These are phyloP conservation scores for Rhizopogon roseolus DNA, from an alignment of 768 basidiomycete genomes.

Conservation along the genomic window DNA sequence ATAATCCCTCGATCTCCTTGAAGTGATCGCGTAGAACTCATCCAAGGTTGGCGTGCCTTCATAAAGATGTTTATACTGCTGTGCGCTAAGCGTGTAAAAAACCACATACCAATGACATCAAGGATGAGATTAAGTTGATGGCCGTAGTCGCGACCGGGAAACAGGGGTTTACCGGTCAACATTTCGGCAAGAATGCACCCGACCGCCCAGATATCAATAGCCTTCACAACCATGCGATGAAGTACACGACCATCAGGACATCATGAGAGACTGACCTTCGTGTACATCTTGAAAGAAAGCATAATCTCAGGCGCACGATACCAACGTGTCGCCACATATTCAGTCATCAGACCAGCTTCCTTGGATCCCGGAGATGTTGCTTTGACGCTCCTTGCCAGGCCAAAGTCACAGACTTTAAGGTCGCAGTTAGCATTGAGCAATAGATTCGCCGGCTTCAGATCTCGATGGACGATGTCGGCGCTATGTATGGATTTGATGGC, in stretches of 20 bases:
- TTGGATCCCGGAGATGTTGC: conserved; percentile 47
- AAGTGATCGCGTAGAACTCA: conserved; percentile 89
- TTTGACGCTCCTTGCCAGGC: conserved; percentile 67
- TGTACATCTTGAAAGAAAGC: conserved; percentile 90
- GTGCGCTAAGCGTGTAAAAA: not conserved
- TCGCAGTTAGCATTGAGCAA: conserved; percentile 88
- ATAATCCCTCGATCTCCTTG: conserved; percentile 80
- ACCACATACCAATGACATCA: conserved; percentile 66
- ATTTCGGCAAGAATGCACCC: conserved; percentile 81
- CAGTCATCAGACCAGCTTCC: conserved; percentile 68
- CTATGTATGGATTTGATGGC: conserved; percentile 88
- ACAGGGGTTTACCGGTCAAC: conserved; percentile 74
- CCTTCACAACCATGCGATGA: conserved; percentile 25
- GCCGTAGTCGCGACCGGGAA: conserved; percentile 84
- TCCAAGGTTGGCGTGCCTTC: conserved; percentile 80
- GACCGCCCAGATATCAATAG: conserved; percentile 74
- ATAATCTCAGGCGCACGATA: conserved; percentile 94
- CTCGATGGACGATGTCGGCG: conserved; percentile 75
- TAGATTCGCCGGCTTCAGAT: conserved; percentile 84
- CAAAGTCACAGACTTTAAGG: conserved; percentile 88
- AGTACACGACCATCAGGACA: conserved; percentile 9
- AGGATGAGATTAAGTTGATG: conserved; percentile 87
- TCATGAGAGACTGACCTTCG: conserved; percentile 41
- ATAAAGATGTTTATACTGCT: conserved; percentile 21
- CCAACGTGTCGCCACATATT: conserved; percentile 91